These are phyloP conservation scores for Nakazawaea wyomingensis DNA, from an alignment of 805 yeast genomes.

Conservation along the genomic window DNA sequence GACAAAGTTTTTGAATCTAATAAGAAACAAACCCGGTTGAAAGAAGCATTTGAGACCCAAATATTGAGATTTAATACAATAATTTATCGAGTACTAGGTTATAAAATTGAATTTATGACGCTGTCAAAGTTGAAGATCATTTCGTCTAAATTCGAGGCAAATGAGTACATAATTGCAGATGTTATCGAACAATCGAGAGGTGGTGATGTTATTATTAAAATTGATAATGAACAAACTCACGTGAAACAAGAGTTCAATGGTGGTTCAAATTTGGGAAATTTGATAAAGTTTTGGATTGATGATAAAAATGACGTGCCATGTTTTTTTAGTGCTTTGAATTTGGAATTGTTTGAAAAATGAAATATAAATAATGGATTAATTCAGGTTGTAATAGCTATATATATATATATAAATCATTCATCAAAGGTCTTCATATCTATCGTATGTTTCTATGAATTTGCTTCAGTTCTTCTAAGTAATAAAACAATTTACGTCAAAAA, in stretches of 20 bases:
- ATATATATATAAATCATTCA: too few species aligned
- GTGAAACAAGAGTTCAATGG: slow-evolving; percentile 21
- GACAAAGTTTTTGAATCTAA: slow-evolving; percentile 40
- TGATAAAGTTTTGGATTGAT: slow-evolving; percentile 61
- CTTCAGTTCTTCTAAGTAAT: too few species aligned
- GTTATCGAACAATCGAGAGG: slow-evolving; percentile 19
- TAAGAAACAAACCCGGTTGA: slow-evolving; percentile 49
- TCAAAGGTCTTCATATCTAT: too few species aligned
- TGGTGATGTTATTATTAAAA: slow-evolving; percentile 16
- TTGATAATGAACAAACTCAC: slow-evolving; percentile 40
- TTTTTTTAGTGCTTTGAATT: slow-evolving; percentile 67
- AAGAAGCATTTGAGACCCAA: slow-evolving; percentile 55
- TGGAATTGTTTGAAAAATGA: too few species aligned
- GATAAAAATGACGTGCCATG: slow-evolving; percentile 71
- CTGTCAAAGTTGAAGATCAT: slow-evolving; percentile 51
- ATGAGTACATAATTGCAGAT: slow-evolving; percentile 13
- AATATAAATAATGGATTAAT: too few species aligned
- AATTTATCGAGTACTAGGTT: slow-evolving; percentile 67
- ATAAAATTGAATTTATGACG: slow-evolving; percentile 59
- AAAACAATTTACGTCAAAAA: too few species aligned
- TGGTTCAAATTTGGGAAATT: slow-evolving; percentile 34
- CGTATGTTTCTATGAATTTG: too few species aligned
- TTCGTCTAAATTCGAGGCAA: slow-evolving; percentile 33
- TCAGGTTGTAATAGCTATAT: too few species aligned
- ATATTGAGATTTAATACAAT: slow-evolving; percentile 68